A percentile compares a stretch with the other conserved stretches of the same genome.
Evolutionary conservation across 257 asterid genomes (phyloP).

Genomic region (Vinca minor): DNA sequence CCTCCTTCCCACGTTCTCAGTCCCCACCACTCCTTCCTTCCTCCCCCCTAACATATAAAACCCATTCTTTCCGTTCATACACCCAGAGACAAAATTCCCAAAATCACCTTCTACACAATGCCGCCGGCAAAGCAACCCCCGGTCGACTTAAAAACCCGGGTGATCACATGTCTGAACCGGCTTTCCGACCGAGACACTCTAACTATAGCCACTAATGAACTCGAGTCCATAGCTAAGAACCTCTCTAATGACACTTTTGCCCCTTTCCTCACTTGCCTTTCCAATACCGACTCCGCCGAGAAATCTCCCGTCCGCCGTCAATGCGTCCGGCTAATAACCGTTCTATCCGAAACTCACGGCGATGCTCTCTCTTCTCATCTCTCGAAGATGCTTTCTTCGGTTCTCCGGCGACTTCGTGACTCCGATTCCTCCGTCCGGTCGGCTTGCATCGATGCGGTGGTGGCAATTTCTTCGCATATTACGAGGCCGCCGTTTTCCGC

Average conservation of each 20-base stretch:
- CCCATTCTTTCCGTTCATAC: conserved; percentile 17
- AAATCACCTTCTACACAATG: no score
- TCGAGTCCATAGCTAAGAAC: conserved; percentile 52
- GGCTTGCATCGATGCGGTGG: conserved; percentile 68
- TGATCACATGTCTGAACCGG: conserved; percentile 51
- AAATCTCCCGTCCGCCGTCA: conserved; percentile 90
- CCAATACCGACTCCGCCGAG: conserved; percentile 61
- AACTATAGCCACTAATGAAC: conserved; percentile 57
- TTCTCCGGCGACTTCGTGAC: conserved; percentile 80
- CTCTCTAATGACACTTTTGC: conserved; percentile 46
- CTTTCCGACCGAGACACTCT: conserved; percentile 83
- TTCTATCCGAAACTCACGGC: conserved; percentile 67
- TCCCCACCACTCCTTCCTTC: not conserved
- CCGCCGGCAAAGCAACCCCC: conserved; percentile 33
- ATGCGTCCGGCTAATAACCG: conserved; percentile 55
- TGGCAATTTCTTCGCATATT: conserved; percentile 53
- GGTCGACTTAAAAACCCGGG: conserved; percentile 53
- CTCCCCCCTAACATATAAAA: conserved; percentile 29
- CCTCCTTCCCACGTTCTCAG: conserved; percentile 31
- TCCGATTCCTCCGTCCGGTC: conserved; percentile 67
- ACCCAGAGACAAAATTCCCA: not conserved
- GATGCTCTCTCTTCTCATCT: conserved; percentile 63
- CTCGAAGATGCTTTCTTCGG: conserved; percentile 51
- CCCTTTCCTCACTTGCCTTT: conserved; percentile 54
- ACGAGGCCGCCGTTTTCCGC: conserved; percentile 47